Conservation (phyloP, 1,139 yeast species). For the Yamadazyma songkhlaensis region DNA sequence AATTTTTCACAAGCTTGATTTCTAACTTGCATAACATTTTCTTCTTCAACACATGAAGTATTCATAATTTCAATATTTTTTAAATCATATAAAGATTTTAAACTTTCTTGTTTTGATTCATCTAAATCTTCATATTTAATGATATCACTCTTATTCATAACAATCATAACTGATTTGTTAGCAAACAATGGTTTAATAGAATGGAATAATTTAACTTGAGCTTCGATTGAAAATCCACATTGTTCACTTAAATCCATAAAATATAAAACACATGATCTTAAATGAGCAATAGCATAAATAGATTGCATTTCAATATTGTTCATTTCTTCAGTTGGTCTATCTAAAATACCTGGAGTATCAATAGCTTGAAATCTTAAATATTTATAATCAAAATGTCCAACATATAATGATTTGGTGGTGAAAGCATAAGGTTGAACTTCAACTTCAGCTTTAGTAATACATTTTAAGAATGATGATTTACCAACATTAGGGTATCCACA, state of each 20-base stretch:
- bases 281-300: constrained; percentile 96
- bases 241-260: constrained; percentile 98
- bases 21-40: constrained; percentile 92
- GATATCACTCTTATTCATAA: constrained; percentile 92
- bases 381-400: constrained; percentile 97
- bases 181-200: constrained; percentile 96
- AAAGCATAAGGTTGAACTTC: constrained; percentile 99
- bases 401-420: constrained; percentile 92
- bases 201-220: constrained; percentile 94
- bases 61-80: constrained; percentile 91
- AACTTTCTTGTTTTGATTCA: constrained; percentile 67
- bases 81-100: constrained; percentile 58
- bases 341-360: constrained; percentile 98
- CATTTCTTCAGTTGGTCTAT: constrained; percentile 99
- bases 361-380: constrained; percentile 97
- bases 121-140: constrained; percentile 81
- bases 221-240: constrained; percentile 97
- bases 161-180: constrained; percentile 93
- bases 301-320: constrained; percentile 99
- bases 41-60: constrained; percentile 92
- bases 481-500: constrained; percentile 99
- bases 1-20: constrained; percentile 97
- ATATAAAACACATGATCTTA: constrained; percentile 92
- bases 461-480: constrained; percentile 88
- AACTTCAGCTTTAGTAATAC: constrained; percentile 96